Conservation (phyloP, 495 filamentous ascomycete genomes). For the Aspergillus homomorphus region DNA sequence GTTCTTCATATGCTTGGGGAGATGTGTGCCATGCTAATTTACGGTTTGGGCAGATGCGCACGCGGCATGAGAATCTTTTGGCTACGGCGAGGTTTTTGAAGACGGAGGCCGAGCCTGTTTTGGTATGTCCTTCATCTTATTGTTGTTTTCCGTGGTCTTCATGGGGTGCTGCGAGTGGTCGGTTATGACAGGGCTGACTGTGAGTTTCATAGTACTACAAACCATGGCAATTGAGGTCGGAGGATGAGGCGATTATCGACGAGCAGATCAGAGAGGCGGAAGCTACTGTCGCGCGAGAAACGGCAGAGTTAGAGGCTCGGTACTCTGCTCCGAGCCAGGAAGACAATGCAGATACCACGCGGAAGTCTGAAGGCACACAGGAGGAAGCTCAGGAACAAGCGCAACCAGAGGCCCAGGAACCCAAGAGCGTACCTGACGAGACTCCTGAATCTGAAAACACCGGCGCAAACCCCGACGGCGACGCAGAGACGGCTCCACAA, state of each 20-base stretch:
- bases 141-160: conserved; percentile 7
- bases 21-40: conserved; percentile 1
- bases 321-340: conserved; percentile 24
- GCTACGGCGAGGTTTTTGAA: conserved; percentile 70
- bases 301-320: conserved; percentile 46
- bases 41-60: conserved; percentile 62
- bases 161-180: background rate
- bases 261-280: conserved; percentile 58
- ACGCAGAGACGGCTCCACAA: conserved; percentile 18
- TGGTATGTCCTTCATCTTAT: conserved; percentile 56
- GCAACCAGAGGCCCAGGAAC: conserved; percentile 20
- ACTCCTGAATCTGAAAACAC: conserved; percentile 28
- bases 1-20: background rate
- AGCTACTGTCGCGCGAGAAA: conserved; percentile 48
- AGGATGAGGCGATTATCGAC: conserved; percentile 59
- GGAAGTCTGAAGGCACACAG: background rate
- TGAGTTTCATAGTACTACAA: conserved; percentile 69
- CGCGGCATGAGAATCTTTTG: conserved; percentile 68
- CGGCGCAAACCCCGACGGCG: conserved; percentile 24
- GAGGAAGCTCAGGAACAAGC: conserved; percentile 18
- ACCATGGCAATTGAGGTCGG: conserved; percentile 71
- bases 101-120: conserved; percentile 68
- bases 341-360: conserved; percentile 12
- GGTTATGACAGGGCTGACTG: background rate
- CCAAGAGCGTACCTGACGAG: conserved; percentile 16